Percentiles rank a stretch among this genome's conserved stretches.
Evolutionary conservation across 768 basidiomycete species (phyloP).

Genomic region (Crucibulum laeve): DNA sequence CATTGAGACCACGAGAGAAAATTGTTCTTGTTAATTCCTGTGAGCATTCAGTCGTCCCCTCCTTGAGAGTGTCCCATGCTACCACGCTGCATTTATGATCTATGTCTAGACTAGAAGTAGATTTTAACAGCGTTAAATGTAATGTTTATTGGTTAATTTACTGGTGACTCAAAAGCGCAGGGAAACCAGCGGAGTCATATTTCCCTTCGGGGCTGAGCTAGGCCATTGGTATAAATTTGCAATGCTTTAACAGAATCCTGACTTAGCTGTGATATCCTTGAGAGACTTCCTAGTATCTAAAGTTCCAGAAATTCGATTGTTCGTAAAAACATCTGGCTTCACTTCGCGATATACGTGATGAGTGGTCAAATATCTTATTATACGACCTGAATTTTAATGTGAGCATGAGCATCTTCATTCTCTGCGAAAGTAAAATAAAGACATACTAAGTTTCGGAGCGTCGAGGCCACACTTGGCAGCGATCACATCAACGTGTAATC

Average conservation of each 20-base stretch:
- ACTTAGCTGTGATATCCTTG: constrained; percentile 22
- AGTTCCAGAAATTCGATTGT: constrained; percentile 30
- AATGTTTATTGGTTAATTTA: constrained; percentile 5
- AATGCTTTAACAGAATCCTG: background rate
- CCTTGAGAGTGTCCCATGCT: constrained; percentile 19
- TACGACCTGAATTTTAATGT: constrained; percentile 20
- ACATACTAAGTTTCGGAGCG: constrained; percentile 27
- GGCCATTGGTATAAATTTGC: background rate
- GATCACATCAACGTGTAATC: constrained; percentile 29
- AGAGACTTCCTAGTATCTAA: constrained; percentile 27
- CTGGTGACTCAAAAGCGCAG: constrained; percentile 20
- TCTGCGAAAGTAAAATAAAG: background rate
- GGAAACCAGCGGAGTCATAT: constrained; percentile 18
- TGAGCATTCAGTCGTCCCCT: constrained; percentile 15
- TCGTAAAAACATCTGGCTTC: constrained; percentile 29
- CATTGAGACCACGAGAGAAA: constrained; percentile 14
- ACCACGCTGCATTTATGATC: constrained; percentile 19
- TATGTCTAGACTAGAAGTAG: constrained; percentile 15
- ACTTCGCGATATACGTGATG: constrained; percentile 34
- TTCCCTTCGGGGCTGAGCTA: constrained; percentile 18
- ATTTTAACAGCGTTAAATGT: background rate
- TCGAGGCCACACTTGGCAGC: constrained; percentile 22
- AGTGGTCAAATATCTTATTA: constrained; percentile 32
- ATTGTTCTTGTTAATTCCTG: constrained; percentile 11
- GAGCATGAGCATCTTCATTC: background rate